These are phyloP conservation scores for Pseudoturritis turrita DNA, from an alignment of 345 rosid genomes.

Conservation along the genomic window DNA sequence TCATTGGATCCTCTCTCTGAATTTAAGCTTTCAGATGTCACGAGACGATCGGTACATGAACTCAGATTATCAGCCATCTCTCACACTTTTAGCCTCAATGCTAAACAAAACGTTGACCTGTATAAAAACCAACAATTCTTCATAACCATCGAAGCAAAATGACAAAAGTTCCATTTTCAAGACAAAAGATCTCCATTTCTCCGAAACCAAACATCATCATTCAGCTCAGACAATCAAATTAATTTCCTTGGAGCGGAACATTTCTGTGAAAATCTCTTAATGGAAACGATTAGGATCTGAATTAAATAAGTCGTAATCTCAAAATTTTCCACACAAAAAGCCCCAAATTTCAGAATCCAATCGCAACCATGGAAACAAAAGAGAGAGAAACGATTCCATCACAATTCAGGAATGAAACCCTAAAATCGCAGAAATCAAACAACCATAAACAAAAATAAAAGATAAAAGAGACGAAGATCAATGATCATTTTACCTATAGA, in stretches of 20 bases:
- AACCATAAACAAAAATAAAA: background rate
- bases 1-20: conserved; percentile 19
- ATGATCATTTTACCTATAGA: background rate
- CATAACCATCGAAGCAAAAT: background rate
- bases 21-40: conserved; percentile 37
- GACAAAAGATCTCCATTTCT: background rate
- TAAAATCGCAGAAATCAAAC: background rate
- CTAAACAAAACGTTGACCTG: conserved; percentile 20
- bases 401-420: conserved; percentile 13
- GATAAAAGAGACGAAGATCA: background rate
- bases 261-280: background rate
- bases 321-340: background rate
- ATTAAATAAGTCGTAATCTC: background rate
- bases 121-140: background rate
- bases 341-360: conserved; percentile 5
- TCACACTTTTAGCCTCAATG: background rate
- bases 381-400: background rate
- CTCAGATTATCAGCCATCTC: conserved; percentile 74
- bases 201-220: background rate
- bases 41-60: conserved; percentile 55
- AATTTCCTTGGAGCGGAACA: background rate
- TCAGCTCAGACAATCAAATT: conserved; percentile 1
- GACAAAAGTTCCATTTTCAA: background rate
- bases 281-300: background rate
- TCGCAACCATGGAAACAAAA: background rate